Conservation (phyloP, 805 yeast species). For the Aciculoconidium aculeatum region DNA sequence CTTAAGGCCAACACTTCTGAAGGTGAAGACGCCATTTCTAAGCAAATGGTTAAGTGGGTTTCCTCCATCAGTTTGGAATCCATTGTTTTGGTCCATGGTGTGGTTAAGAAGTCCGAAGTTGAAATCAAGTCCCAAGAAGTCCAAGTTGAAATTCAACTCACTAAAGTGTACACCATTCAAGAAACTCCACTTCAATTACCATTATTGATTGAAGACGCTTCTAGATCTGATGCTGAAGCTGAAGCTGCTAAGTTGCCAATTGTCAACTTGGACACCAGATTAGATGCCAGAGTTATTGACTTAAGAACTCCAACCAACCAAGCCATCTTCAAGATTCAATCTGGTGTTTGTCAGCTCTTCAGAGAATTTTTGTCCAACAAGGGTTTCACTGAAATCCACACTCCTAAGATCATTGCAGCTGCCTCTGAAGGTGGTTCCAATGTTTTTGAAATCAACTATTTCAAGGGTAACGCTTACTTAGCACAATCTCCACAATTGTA, state of each 20-base stretch:
- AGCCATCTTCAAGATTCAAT: conserved; percentile 90
- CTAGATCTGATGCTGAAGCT: conserved; percentile 91
- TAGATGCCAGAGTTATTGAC: conserved; percentile 93
- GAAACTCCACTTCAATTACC: conserved; percentile 93
- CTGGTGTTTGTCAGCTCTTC: conserved; percentile 84
- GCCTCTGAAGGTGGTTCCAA: conserved; percentile 98
- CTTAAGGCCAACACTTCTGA: conserved; percentile 68
- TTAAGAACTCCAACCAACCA: conserved; percentile 96
- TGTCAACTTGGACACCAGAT: conserved; percentile 92
- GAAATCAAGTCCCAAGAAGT: conserved; percentile 85
- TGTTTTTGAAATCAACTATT: conserved; percentile 89
- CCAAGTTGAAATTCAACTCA: conserved; percentile 78
- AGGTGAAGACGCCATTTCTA: conserved; percentile 49
- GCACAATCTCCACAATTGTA: conserved; percentile 98
- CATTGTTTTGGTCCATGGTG: conserved; percentile 87
- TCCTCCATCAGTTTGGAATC: conserved; percentile 81
- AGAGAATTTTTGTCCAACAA: conserved; percentile 71
- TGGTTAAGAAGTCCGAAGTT: conserved; percentile 77
- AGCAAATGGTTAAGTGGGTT: conserved; percentile 96
- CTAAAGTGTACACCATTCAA: conserved; percentile 67
- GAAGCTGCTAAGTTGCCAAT: conserved; percentile 88
- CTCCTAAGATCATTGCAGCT: conserved; percentile 93
- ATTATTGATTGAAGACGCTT: conserved; percentile 91
- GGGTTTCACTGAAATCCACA: conserved; percentile 86
- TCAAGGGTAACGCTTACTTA: conserved; percentile 85